phyloP scores from a whole-genome alignment of 208 protist species.

The Leishmania braziliensis region DNA sequence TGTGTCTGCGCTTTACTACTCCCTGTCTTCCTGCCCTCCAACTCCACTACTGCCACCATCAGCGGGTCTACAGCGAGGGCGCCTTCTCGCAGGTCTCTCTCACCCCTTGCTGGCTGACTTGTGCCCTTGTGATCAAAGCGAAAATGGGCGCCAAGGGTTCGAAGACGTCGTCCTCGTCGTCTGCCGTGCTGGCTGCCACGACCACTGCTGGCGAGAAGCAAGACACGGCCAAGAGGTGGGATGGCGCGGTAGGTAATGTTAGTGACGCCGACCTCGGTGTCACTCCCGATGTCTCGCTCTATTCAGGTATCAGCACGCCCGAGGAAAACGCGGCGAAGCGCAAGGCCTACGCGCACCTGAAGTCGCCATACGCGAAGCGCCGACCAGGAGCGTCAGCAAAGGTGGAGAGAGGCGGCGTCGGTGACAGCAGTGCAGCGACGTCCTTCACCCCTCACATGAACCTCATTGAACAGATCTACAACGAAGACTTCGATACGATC shows the following conservation, averaged over 20 bases:
- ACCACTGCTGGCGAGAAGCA: not conserved
- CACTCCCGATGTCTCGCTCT: conserved; percentile 30
- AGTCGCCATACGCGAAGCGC: conserved; percentile 21
- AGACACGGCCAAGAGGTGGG: not conserved
- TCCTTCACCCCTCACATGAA: conserved; percentile 30
- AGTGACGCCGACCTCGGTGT: conserved; percentile 9
- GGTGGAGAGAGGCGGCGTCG: not conserved
- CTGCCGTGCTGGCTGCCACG: not conserved
- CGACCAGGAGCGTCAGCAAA: not conserved
- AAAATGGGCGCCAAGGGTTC: conserved; percentile 3
- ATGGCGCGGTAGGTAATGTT: not conserved
- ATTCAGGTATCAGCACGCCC: conserved; percentile 37
- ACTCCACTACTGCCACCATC: not conserved
- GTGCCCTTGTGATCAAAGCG: not conserved
- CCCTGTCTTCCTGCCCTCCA: not conserved
- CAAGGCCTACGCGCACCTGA: conserved; percentile 39
- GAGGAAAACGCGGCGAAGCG: conserved; percentile 47
- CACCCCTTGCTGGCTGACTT: not conserved
- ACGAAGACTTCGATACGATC: conserved; percentile 80
- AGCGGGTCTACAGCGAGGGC: not conserved
- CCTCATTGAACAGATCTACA: conserved; percentile 75
- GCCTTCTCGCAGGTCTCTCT: not conserved
- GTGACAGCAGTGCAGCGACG: not conserved
- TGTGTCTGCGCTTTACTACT: not conserved
- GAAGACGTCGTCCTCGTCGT: not conserved